Evolutionary conservation across 495 filamentous ascomycete genomes (phyloP), one percentile per base, ranked within the genome.

Genomic region (Hypoxylon lienhwacheense): DNA sequence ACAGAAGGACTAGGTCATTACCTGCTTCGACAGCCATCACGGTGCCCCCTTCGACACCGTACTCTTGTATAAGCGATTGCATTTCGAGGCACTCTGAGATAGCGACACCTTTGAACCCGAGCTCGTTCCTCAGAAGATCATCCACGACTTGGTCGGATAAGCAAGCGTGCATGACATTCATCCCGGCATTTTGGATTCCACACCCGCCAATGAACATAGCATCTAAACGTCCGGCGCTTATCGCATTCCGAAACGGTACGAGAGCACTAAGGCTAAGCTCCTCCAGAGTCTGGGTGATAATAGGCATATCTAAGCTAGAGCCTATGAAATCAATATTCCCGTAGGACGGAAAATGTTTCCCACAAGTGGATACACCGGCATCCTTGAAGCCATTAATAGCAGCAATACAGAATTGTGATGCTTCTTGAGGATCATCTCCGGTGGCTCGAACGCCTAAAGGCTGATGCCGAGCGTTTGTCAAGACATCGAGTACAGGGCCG

Each of bases 41-140:
- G 0, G 88, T 93, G 11, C 90, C 90, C 10, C 89, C 89, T 49
- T 89, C 86, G n/a, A 96, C 88, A 8, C 90, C 90, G 55, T 95
- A 93, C 55, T 95, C 91, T 55, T 91, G 88, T 42, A 86, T 87
- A 10, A 96, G 77, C 0, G 89, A 89, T 59, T 96, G 90, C 90
- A 95, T 96, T 67, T 95, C 90, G n/a, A 95, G 75, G 49, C 90
- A 96, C 62, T 96, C 90, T 0, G 90, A 95, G 33, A 96, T 87
- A n/a, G 90, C 89, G 5, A 96, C 90, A 2, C 90, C 90, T 48
- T 89, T 78, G 62, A 96, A 96, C 5, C 87, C 85, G 34, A 96
- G 77, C 53, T 95, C 88, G 39, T 85, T 85, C 12, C 90, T 79
- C 11, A 96, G 71, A 11, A 95, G 73, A 28, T 90, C 88, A 53